These are phyloP conservation scores for Monilinia fructicola DNA, from an alignment of 2,329 filamentous ascomycete species.

Conservation along the genomic window DNA sequence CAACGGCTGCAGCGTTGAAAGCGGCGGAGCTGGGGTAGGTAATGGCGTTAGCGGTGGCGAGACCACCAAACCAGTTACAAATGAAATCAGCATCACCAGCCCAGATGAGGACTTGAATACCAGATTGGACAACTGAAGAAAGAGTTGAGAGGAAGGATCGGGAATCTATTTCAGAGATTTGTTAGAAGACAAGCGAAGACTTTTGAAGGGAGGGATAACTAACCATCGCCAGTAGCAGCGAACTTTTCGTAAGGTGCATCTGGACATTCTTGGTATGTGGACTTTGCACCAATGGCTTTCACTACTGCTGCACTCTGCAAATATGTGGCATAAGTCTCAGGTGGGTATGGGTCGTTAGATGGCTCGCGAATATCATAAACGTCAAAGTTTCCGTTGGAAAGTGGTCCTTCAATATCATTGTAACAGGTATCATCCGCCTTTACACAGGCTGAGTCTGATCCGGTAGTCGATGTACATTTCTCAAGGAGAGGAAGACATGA, in stretches of 20 bases:
- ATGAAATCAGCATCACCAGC: conserved; percentile 56
- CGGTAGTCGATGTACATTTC: conserved; percentile 49
- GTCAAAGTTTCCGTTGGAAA: conserved; percentile 20
- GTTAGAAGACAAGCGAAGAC: background rate
- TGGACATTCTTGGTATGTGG: conserved; percentile 46
- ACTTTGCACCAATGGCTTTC: conserved; percentile 48
- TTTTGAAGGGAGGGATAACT: conserved; percentile 15
- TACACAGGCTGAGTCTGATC: conserved; percentile 78
- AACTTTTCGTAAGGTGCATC: conserved; percentile 44
- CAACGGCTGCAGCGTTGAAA: conserved; percentile 44
- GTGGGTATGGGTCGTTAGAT: conserved; percentile 39
- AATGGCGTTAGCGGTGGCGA: conserved; percentile 49
- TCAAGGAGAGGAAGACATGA: conserved; percentile 44
- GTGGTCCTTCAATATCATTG: conserved; percentile 27
- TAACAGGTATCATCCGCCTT: conserved; percentile 54
- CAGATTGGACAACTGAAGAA: conserved; percentile 48
- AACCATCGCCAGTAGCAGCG: conserved; percentile 44
- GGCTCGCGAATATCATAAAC: conserved; percentile 27
- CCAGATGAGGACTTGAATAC: conserved; percentile 53
- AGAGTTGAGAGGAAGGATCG: conserved; percentile 49
- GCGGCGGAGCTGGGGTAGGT: conserved; percentile 44
- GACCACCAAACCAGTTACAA: conserved; percentile 57
- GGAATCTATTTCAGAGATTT: conserved; percentile 33
- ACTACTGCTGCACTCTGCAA: conserved; percentile 43
- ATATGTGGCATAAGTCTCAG: conserved; percentile 45